Percentiles rank a stretch among this genome's conserved stretches.
Evolutionary conservation across 352 stramenopile species (phyloP).

Genomic region (Discostella stelligera): DNA sequence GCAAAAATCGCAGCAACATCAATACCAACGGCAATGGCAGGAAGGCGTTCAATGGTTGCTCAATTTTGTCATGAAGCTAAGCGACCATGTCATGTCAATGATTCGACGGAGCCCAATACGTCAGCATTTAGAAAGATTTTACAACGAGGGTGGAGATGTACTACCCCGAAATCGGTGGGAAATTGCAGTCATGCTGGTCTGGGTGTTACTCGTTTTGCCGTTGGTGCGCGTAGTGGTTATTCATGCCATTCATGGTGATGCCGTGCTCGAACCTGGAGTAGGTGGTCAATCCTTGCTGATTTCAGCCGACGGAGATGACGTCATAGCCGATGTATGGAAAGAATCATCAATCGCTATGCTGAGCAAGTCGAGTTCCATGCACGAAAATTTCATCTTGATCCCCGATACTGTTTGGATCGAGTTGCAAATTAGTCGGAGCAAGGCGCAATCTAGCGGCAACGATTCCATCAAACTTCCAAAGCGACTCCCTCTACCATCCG

Average conservation of each 20-base stretch:
- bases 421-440: conserved; percentile 22
- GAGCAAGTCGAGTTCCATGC: conserved; percentile 30
- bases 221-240: neutral
- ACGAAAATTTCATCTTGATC: conserved; percentile 50
- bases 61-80: neutral
- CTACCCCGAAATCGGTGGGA: conserved; percentile 5
- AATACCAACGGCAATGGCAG: neutral
- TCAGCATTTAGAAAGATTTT: neutral
- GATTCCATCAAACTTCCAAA: conserved; percentile 15
- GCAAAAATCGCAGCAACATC: neutral
- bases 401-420: conserved; percentile 44
- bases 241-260: neutral
- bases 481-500: conserved; percentile 26
- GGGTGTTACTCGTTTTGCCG: neutral
- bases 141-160: conserved; percentile 1
- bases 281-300: neutral
- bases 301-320: neutral
- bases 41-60: neutral
- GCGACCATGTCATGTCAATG: neutral
- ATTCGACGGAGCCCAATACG: conserved; percentile 1
- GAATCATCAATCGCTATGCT: conserved; percentile 43
- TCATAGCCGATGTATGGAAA: conserved; percentile 14
- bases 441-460: neutral
- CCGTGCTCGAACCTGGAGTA: too few relatives aligned
- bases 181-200: neutral